Base-by-base conservation (phyloP, 768 basidiomycete genomes). In the Tulasnella sp. region DNA sequence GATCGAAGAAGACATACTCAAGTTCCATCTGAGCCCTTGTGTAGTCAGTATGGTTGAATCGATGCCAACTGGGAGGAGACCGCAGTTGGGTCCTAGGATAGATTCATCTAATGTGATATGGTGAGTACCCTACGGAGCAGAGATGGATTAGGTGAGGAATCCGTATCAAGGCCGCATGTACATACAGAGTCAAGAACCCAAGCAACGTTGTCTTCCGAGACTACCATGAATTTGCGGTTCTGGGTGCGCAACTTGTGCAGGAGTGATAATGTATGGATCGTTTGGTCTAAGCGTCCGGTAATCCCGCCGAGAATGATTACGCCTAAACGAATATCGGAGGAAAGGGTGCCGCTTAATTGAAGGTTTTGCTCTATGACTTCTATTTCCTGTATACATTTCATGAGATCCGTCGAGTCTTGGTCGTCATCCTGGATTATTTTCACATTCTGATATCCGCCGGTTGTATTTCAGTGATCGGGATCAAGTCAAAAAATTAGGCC, bases 211-310 rank as follows among this genome's bases (percentile, higher is more conserved):
- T 96, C 90, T 45, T 90, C 86, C n/a, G 87, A 88, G 9, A 92
- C 70, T 0, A 76, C 86, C 62, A 79, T 92, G 2, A 83, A 74
- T 19, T 70, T 70, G 8, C 73, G 62, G 27, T 79, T 70, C 19
- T 50, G 65, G 58, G 71, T 74, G 37, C 86, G 77, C 19, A 92
- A 68, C 63, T 89, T 89, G 65, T 91, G 77, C 1, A 98, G 66
- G 42, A 81, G 75, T 2, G 90, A 85, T 9, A 99, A 72, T 0
- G 87, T 82, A 60, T 95, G 91, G 3, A 92, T 70, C 0, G 91
- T 95, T 60, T 99, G 95, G 64, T 99, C 95, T 3, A 99, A 70
- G 24, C 95, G 78, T 0, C 95, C 95, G 4, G 84, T 74, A 2
- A 99, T 69, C 0, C 95, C 92, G 4, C 95, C 92, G 1, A 93